Conservation (phyloP, 306 rosid genomes). For the Notholithocarpus densiflorus region DNA sequence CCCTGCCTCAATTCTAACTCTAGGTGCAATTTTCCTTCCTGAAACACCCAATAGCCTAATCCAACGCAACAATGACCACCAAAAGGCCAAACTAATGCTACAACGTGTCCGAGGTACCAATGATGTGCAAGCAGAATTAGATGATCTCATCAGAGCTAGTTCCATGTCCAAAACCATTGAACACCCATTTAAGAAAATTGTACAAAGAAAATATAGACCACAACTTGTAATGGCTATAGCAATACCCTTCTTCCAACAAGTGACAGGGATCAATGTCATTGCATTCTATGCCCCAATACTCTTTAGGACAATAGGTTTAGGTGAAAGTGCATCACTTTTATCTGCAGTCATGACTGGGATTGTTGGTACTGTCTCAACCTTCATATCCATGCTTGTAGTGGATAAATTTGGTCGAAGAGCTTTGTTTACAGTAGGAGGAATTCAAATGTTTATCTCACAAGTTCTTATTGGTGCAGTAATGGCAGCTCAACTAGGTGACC, state of each 20-base stretch:
- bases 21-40: conserved; percentile 75
- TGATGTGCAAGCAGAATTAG: conserved; percentile 42
- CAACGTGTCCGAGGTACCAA: conserved; percentile 44
- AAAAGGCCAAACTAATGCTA: conserved; percentile 49
- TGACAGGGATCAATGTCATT: conserved; percentile 53
- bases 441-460: conserved; percentile 39
- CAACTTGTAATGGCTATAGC: conserved; percentile 52
- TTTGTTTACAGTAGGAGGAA: conserved; percentile 37
- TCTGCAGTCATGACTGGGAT: conserved; percentile 43
- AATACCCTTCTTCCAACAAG: conserved; percentile 54
- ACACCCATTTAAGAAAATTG: conserved; percentile 25
- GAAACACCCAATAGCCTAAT: conserved; percentile 82
- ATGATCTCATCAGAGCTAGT: conserved; percentile 39
- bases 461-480: conserved; percentile 32
- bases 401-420: conserved; percentile 47
- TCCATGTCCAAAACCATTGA: conserved; percentile 15
- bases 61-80: conserved; percentile 42
- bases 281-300: conserved; percentile 50
- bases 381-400: conserved; percentile 47
- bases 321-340: conserved; percentile 43
- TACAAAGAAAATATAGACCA: conserved; percentile 37
- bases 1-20: conserved; percentile 58
- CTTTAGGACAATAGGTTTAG: conserved; percentile 44
- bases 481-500: conserved; percentile 34
- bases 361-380: conserved; percentile 39